Evolutionary conservation across 495 filamentous ascomycete genomes (phyloP).

Genomic region (Xylaria longipes): DNA sequence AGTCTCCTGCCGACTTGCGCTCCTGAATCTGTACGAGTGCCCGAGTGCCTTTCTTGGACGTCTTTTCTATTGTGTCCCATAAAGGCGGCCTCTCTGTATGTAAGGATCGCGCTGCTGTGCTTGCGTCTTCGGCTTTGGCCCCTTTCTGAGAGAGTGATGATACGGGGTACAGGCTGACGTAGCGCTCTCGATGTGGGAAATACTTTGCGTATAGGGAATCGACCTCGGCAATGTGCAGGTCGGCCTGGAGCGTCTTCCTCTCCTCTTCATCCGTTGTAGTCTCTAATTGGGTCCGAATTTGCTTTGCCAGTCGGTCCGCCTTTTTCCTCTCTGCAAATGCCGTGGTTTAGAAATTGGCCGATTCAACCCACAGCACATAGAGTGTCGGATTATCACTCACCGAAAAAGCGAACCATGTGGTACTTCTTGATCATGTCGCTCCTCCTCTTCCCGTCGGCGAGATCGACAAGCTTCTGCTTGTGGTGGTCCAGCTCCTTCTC

Average conservation of each 20-base stretch:
- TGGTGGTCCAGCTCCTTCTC: slow-evolving; percentile 82
- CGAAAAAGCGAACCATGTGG: slow-evolving; percentile 92
- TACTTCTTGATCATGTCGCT: slow-evolving; percentile 83
- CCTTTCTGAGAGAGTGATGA: slow-evolving; percentile 23
- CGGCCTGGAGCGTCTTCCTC: slow-evolving; percentile 54
- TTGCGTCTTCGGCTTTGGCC: slow-evolving; percentile 39
- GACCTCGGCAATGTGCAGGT: slow-evolving; percentile 74
- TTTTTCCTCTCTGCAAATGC: slow-evolving; percentile 77
- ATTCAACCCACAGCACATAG: background rate
- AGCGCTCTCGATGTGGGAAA: slow-evolving; percentile 79
- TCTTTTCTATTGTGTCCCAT: slow-evolving; percentile 72
- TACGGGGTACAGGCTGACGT: slow-evolving; percentile 76
- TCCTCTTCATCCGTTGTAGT: slow-evolving; percentile 55
- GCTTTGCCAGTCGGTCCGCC: slow-evolving; percentile 72
- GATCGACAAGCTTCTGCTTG: slow-evolving; percentile 69
- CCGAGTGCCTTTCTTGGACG: slow-evolving; percentile 63
- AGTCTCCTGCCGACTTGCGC: slow-evolving; percentile 27
- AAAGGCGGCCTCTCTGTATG: slow-evolving; percentile 59
- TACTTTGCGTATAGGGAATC: slow-evolving; percentile 88
- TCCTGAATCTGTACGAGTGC: slow-evolving; percentile 34
- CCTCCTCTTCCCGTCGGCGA: slow-evolving; percentile 62
- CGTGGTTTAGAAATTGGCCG: slow-evolving; percentile 10
- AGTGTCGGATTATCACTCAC: slow-evolving; percentile 48
- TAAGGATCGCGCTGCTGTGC: slow-evolving; percentile 45
- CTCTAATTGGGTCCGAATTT: slow-evolving; percentile 62